A percentile compares a stretch with the other conserved stretches of the same genome.
phyloP scores from a whole-genome alignment of 192 early-diverging fungal species.

The Neocallimastix lanati region DNA sequence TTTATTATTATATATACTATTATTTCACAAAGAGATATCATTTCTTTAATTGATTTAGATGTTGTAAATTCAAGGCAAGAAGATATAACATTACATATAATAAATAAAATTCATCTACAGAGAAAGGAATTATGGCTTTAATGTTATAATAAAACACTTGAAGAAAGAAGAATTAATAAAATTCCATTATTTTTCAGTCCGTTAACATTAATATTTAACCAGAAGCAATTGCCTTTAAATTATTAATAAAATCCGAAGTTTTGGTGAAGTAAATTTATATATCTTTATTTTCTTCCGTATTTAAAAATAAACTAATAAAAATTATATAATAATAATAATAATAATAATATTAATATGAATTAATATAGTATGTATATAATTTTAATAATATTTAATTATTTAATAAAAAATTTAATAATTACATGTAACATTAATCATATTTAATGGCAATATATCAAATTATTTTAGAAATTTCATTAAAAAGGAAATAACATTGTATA shows the following conservation, averaged over 20 bases:
- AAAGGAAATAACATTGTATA: background rate
- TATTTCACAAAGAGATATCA: background rate
- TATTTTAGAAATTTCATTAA: background rate
- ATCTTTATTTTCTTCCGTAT: background rate
- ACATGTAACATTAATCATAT: background rate
- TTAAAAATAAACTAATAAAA: too few species aligned
- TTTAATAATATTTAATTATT: too few species aligned
- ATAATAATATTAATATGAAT: too few species aligned
- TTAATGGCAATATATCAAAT: background rate
- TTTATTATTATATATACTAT: background rate
- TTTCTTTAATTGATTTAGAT: background rate
- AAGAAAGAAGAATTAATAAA: constrained; percentile 46
- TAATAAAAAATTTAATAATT: too few species aligned
- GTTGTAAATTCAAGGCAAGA: background rate
- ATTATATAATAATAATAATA: too few species aligned
- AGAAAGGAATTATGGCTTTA: constrained; percentile 4
- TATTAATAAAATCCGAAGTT: background rate
- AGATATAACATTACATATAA: background rate
- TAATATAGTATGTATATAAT: too few species aligned
- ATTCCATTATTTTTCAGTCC: constrained; percentile 29
- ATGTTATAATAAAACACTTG: constrained; percentile 37
- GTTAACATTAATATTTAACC: background rate
- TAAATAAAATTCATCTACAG: background rate
- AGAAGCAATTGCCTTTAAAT: background rate
- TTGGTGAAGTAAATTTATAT: background rate